These are phyloP conservation scores for Fusarium nodosum DNA, from an alignment of 2,329 filamentous ascomycete species.

Conservation along the genomic window DNA sequence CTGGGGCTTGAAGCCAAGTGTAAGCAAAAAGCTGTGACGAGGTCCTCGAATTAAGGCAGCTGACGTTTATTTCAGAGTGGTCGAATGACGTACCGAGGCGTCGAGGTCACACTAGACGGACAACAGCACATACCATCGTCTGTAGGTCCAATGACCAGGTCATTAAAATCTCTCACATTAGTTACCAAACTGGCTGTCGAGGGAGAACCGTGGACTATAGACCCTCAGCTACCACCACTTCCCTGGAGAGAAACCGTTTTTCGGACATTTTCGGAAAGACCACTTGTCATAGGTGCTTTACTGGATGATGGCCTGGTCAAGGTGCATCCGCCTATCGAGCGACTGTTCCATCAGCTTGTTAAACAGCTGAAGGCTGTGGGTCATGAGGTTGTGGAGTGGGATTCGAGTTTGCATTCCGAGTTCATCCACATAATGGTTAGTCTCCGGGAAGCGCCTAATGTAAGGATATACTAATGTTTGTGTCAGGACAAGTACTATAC, in stretches of 20 bases:
- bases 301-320: not conserved
- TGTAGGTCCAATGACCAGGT: not conserved
- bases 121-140: slow-evolving; percentile 1
- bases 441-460: too few species aligned
- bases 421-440: not conserved
- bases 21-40: accelerated
- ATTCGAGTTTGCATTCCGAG: not conserved
- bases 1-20: slow-evolving; percentile 10
- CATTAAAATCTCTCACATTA: not conserved
- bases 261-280: accelerated
- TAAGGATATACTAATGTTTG: not conserved
- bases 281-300: not conserved
- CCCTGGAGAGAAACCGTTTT: not conserved
- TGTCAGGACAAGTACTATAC: not conserved
- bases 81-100: not conserved
- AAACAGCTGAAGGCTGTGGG: not conserved
- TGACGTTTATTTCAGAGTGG: not conserved
- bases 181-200: not conserved
- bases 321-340: not conserved
- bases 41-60: accelerated
- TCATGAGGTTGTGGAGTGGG: slow-evolving; percentile 1
- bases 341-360: not conserved
- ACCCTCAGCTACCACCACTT: not conserved
- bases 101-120: not conserved
- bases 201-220: not conserved